These are phyloP conservation scores for Solanum commersonii DNA, from an alignment of 257 asterid species.

Conservation along the genomic window DNA sequence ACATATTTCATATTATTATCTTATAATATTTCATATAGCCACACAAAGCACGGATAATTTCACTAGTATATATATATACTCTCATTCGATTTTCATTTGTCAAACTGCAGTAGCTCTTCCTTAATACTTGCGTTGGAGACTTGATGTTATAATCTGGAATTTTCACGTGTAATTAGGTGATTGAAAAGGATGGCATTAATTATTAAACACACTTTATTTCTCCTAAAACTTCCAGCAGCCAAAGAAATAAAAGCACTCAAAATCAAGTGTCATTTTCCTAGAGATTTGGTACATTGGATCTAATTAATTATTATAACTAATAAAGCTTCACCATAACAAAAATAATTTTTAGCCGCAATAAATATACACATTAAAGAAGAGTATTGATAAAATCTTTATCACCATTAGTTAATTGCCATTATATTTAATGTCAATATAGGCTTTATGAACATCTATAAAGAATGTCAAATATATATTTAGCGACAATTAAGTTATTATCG, in stretches of 20 bases:
- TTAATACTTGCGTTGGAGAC: background rate
- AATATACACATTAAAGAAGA: no score
- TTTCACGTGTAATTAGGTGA: slow-evolving; percentile 7
- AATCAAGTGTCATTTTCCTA: slow-evolving; percentile 2
- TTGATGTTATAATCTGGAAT: background rate
- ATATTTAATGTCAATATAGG: rapidly evolving
- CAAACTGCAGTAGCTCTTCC: background rate
- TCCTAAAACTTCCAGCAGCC: background rate
- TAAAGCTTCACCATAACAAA: no score
- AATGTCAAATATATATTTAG: no score
- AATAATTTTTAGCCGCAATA: rapidly evolving
- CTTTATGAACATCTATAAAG: no score
- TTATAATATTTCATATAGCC: no score
- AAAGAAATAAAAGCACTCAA: background rate
- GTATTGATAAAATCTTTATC: rapidly evolving
- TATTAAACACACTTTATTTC: background rate
- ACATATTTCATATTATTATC: no score
- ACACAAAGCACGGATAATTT: no score
- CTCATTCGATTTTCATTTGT: background rate
- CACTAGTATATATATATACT: no score
- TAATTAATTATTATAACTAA: background rate
- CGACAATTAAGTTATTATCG: rapidly evolving
- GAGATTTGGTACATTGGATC: background rate
- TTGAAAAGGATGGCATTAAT: slow-evolving; percentile 2
- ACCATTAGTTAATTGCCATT: rapidly evolving